Base-by-base conservation (phyloP, 2,329 filamentous ascomycete species). In the Sphaerostilbella broomeana region DNA sequence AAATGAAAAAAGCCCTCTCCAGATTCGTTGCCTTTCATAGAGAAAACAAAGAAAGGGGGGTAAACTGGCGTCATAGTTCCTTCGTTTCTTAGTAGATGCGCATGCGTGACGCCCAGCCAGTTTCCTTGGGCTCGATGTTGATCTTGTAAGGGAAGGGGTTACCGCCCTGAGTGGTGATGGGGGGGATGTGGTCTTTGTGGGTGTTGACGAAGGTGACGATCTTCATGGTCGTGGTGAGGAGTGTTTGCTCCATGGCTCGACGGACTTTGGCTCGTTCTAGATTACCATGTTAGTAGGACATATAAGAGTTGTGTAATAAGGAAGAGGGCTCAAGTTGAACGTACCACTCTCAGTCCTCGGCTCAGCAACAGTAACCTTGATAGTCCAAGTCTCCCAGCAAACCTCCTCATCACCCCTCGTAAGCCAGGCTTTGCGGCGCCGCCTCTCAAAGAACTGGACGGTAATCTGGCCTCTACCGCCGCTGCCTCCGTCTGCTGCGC, bases 111-210 rank as follows among this genome's bases (percentile, higher is more conserved):
- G 85, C 79, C 86, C 87, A 90, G 36, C 81, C 75, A 15, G 60
- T 81, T 44, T 81, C 74, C 55, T 86, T 86, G 42, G 86, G 86
- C 57, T 94, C 92, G 43, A 97, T 79, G 45, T 83, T 76, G 57
- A 97, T 94, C 61, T 89, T 84, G 63, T 94, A 97, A 1, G 90
- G 90, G 56, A 97, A 98, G 0, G 92, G 90, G 60, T 97, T 97
- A 33, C 84, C 86, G 57, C 81, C 88, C 16, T 88, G 92, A 7
- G 88, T 94, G 48, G 88, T 95, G 53, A 97, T 97, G 35, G 90
- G 92, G 1, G 92, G 92, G 49, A 98, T 97, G 62, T 97, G 92
- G 55, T 94, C 86, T 60, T 94, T 94, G 63, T 95, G 84, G 36
- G 77, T 70, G 64, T 94, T 94, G 53, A 86, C 88, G 38, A 86